phyloP scores from a whole-genome alignment of 345 rosid genomes.

The Durio zibethinus region DNA sequence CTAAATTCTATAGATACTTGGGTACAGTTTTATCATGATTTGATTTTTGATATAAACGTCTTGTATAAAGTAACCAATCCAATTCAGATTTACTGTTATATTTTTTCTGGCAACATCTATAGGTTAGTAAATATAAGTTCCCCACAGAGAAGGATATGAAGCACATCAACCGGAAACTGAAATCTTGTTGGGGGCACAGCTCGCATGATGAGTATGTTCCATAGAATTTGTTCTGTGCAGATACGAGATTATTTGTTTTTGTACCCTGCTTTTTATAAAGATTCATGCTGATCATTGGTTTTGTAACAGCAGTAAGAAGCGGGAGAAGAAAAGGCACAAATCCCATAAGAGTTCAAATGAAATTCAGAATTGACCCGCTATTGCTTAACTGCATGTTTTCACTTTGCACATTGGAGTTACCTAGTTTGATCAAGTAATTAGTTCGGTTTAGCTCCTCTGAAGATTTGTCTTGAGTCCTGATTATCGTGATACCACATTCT shows the following conservation, averaged over 20 bases:
- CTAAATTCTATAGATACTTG: conserved; percentile 52
- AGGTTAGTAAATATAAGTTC: conserved; percentile 63
- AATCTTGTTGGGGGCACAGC: conserved; percentile 86
- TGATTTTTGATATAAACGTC: neutral
- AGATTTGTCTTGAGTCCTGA: neutral
- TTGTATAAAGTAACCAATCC: neutral
- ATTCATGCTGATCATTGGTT: conserved; percentile 6
- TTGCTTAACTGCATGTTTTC: neutral
- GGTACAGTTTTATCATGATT: conserved; percentile 36
- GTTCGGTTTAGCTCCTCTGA: neutral
- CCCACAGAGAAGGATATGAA: conserved; percentile 97
- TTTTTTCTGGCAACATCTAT: conserved; percentile 11
- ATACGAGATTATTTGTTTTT: neutral
- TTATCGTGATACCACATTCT: neutral
- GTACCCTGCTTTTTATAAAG: neutral
- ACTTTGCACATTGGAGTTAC: neutral
- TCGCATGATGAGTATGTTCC: conserved; percentile 70
- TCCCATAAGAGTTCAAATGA: conserved; percentile 57
- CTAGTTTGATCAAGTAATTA: neutral
- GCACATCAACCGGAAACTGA: conserved; percentile 86
- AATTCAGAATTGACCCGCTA: conserved; percentile 29
- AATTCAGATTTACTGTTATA: neutral
- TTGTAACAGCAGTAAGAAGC: conserved; percentile 59
- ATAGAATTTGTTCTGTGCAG: neutral
- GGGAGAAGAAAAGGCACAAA: conserved; percentile 89